Evolutionary conservation across 106 monocot species (phyloP).

Genomic region (Apostasia shenzhenica): DNA sequence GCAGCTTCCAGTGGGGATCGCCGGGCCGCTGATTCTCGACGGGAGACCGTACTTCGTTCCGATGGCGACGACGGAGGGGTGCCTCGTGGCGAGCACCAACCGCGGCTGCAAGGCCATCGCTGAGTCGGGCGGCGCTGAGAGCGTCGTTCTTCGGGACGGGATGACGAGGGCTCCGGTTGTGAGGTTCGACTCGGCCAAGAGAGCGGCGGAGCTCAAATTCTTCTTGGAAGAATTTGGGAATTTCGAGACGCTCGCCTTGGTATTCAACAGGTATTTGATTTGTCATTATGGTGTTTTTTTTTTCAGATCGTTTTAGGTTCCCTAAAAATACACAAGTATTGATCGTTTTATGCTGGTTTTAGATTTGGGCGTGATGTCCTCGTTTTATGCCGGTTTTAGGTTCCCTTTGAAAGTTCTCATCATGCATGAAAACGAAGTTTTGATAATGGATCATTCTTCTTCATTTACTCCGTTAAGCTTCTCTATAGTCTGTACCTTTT

Average conservation of each 20-base stretch:
- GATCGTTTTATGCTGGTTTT: no score
- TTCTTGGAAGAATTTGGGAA: constrained; percentile 67
- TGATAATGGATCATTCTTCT: no score
- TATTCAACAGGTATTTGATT: constrained; percentile 60
- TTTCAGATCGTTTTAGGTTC: neutral
- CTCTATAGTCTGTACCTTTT: no score
- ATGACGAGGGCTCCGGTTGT: constrained; percentile 86
- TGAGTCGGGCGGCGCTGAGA: constrained; percentile 64
- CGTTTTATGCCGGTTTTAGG: neutral
- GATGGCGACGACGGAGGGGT: constrained; percentile 97
- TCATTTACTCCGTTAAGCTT: no score
- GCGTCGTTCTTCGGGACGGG: constrained; percentile 68
- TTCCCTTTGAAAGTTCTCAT: neutral
- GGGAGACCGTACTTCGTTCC: constrained; percentile 60
- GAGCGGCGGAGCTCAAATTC: constrained; percentile 74
- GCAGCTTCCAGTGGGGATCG: constrained; percentile 73
- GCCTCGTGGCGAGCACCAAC: constrained; percentile 89
- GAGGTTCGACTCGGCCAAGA: constrained; percentile 43
- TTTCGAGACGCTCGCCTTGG: constrained; percentile 57
- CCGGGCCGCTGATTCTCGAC: constrained; percentile 71
- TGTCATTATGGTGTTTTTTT: neutral
- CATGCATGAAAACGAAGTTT: no score
- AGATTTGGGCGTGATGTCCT: no score
- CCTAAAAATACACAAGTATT: no score
- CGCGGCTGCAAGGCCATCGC: constrained; percentile 79